These are phyloP conservation scores for Styphnolobium japonicum DNA, from an alignment of 306 rosid species.

Conservation along the genomic window DNA sequence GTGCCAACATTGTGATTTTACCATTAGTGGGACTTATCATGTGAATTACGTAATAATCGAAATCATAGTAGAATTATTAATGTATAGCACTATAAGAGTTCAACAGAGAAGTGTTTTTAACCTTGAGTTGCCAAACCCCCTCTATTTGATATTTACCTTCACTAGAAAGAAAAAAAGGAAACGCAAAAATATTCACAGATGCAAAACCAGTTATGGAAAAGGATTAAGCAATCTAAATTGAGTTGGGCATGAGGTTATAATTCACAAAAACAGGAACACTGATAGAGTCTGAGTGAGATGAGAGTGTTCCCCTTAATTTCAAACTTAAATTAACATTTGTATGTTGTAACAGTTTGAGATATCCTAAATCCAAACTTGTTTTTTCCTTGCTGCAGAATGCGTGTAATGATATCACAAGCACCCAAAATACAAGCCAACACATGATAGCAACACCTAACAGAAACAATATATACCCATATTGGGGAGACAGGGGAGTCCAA, in stretches of 20 bases:
- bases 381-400: conserved; percentile 1
- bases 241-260: neutral
- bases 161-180: neutral
- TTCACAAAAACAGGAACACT: neutral
- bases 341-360: neutral
- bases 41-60: neutral
- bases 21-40: too few species aligned
- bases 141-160: neutral
- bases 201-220: neutral
- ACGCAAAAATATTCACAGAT: neutral
- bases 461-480: neutral
- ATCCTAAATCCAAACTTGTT: neutral
- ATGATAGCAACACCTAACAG: conserved; percentile 16
- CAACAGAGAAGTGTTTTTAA: neutral
- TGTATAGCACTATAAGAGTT: neutral
- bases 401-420: neutral
- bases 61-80: too few species aligned
- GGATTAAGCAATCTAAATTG: neutral
- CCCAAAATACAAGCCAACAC: neutral
- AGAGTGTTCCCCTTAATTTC: neutral
- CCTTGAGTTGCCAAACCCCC: neutral
- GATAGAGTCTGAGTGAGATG: neutral
- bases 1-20: neutral
- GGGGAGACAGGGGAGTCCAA: neutral
- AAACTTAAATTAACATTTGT: neutral